Evolutionary conservation across 2,329 filamentous ascomycete genomes (phyloP).

Genomic region (Incumbomyces lentus): DNA sequence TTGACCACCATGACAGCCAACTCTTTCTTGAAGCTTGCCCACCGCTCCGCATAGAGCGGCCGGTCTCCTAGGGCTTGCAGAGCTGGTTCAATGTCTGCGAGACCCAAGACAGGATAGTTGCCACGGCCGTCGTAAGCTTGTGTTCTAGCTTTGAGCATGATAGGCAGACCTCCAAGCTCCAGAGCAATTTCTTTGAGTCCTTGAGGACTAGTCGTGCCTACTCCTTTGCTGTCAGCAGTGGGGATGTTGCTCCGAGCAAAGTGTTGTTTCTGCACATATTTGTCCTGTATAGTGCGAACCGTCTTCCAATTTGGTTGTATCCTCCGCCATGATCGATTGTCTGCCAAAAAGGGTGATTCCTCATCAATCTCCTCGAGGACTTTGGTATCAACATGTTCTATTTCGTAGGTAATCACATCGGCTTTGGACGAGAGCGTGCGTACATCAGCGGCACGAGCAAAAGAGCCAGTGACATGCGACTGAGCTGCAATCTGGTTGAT

Average conservation of each 20-base stretch:
- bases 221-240: conserved; percentile 54
- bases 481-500: conserved; percentile 51
- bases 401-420: conserved; percentile 79
- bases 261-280: conserved; percentile 72
- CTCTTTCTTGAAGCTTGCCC: conserved; percentile 75
- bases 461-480: conserved; percentile 66
- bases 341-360: conserved; percentile 14
- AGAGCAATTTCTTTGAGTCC: conserved; percentile 43
- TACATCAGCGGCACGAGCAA: conserved; percentile 69
- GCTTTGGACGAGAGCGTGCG: conserved; percentile 59
- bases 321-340: conserved; percentile 22
- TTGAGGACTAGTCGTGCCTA: conserved; percentile 43
- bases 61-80: conserved; percentile 58
- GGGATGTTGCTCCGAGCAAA: conserved; percentile 53
- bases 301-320: conserved; percentile 72
- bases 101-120: conserved; percentile 54
- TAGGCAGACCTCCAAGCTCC: conserved; percentile 52
- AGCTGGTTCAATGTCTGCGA: conserved; percentile 53
- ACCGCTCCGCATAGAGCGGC: conserved; percentile 80
- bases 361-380: conserved; percentile 67
- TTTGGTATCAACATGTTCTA: conserved; percentile 76
- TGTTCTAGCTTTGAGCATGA: conserved; percentile 77
- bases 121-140: conserved; percentile 72
- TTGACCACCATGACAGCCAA: conserved; percentile 91
- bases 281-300: conserved; percentile 74